Percentiles rank a stretch among this genome's conserved stretches.
phyloP scores from a whole-genome alignment of 306 rosid genomes.

The Quercus ilex region DNA sequence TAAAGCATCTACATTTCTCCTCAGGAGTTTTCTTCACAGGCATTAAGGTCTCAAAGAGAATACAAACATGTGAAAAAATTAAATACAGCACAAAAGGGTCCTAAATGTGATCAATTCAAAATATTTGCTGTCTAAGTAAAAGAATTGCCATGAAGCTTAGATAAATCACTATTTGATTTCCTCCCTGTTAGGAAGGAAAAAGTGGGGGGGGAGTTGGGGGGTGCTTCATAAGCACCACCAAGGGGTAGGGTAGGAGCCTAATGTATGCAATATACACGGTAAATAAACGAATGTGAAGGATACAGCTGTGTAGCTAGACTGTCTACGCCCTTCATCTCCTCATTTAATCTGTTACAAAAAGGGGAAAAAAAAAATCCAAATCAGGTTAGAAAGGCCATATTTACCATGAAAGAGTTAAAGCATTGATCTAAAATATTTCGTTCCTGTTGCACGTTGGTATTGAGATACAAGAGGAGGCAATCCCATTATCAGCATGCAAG shows the following conservation, averaged over 20 bases:
- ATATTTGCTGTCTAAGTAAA: not conserved
- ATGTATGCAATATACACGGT: not conserved
- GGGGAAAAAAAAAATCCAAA: not conserved
- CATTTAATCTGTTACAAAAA: constrained; percentile 59
- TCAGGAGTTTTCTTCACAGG: constrained; percentile 52
- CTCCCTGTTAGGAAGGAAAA: not conserved
- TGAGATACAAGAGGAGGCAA: not conserved
- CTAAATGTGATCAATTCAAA: not conserved
- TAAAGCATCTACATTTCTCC: constrained; percentile 71
- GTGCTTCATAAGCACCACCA: not conserved
- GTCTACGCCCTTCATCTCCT: constrained; percentile 78
- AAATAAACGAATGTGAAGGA: constrained; percentile 29
- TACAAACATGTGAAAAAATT: not conserved
- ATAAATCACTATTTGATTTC: not conserved
- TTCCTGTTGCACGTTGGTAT: not conserved
- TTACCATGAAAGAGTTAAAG: not conserved
- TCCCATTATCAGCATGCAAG: no score
- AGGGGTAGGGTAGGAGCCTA: not conserved
- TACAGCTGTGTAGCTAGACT: constrained; percentile 70
- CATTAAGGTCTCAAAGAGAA: constrained; percentile 50
- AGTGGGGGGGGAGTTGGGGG: not conserved
- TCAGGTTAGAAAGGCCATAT: constrained; percentile 6
- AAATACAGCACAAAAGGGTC: not conserved
- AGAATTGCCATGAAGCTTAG: not conserved
- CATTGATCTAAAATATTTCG: not conserved